Base-by-base conservation (phyloP, 805 yeast genomes). In the Starmerella ratchasimensis region DNA sequence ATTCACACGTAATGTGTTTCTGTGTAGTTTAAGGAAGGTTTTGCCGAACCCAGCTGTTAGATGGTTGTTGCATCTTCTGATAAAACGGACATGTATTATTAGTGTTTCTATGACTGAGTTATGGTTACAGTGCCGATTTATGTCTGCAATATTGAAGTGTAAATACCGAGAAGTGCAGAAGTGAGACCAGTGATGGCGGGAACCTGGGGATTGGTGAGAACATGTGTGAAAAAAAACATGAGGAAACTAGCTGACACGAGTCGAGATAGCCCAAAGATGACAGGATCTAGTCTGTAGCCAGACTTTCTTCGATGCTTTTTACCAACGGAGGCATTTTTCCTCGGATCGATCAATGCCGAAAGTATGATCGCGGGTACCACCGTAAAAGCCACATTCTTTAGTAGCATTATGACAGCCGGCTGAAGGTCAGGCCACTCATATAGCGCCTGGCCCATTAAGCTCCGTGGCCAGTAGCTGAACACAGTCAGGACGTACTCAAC, bases 201-300 rank as follows among this genome's bases (percentile, higher is more conserved):
- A 5, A 35, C 20, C 6, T 25, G 22, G 16, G 29, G 19, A 16
- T 10, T 16, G 17, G 20, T 18, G 22, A 25, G 25, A 5, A 27
- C 31, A 8, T n/a, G 20, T 13, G 31, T 9, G 31, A 18, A 18
- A 11, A 29, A n/a, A 15, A 33, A 19, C 17, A 14, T 18, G 28
- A 29, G 22, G 1, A 50, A 16, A 26, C 61, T 64, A 44, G 62
- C 60, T 19, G 65, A 43, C 43, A 71, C 49, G 22, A 67, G 53
- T 52, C 72, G 71, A 36, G 62, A 43, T 47, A 73, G 54, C 40
- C 68, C 67, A 54, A 68, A 72, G 34, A 65, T 57, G 44, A 73
- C 63, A 29, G 80, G 78, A 53, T 74, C 80, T 54, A 53, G 64
- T 23, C 30, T 18, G 31, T 39, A 38, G 15, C 28, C 42, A 21